Conservation (phyloP, 2,329 filamentous ascomycete genomes). For the Penicillium sp. region DNA sequence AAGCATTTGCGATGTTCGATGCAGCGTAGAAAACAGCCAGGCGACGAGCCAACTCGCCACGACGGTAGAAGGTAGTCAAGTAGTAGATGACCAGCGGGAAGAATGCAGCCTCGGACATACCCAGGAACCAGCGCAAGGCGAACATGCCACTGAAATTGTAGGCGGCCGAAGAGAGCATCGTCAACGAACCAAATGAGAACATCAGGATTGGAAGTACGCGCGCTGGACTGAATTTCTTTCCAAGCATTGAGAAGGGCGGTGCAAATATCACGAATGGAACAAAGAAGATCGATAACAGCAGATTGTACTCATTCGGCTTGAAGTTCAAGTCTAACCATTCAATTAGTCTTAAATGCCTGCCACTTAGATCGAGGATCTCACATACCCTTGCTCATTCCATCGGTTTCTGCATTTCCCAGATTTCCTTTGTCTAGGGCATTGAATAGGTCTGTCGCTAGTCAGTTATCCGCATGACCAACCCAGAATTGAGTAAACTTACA, state of each 20-base stretch:
- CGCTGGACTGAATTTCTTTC: constrained; percentile 66
- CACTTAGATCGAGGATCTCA: not conserved
- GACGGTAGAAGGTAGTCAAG: constrained; percentile 66
- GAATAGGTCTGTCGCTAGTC: constrained; percentile 51
- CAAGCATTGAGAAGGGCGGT: constrained; percentile 64
- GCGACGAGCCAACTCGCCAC: constrained; percentile 68
- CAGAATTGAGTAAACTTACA: constrained; percentile 35
- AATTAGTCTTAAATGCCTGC: not conserved
- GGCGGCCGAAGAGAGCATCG: constrained; percentile 57
- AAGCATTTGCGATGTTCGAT: constrained; percentile 69
- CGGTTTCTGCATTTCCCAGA: constrained; percentile 59
- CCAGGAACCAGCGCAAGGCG: constrained; percentile 67
- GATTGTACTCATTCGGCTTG: constrained; percentile 64
- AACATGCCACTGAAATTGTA: constrained; percentile 66
- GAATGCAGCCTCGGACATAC: constrained; percentile 67
- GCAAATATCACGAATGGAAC: constrained; percentile 71
- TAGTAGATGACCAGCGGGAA: constrained; percentile 69
- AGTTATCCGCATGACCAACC: not conserved
- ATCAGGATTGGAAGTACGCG: constrained; percentile 67
- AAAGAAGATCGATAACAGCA: constrained; percentile 70
- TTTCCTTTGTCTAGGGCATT: constrained; percentile 55
- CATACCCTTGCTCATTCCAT: constrained; percentile 46
- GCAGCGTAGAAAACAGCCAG: constrained; percentile 75
- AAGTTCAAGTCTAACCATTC: constrained; percentile 53
- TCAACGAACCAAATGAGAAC: constrained; percentile 66